These are phyloP conservation scores for Drechslerella stenobrocha DNA, from an alignment of 2,329 filamentous ascomycete species.

Conservation along the genomic window DNA sequence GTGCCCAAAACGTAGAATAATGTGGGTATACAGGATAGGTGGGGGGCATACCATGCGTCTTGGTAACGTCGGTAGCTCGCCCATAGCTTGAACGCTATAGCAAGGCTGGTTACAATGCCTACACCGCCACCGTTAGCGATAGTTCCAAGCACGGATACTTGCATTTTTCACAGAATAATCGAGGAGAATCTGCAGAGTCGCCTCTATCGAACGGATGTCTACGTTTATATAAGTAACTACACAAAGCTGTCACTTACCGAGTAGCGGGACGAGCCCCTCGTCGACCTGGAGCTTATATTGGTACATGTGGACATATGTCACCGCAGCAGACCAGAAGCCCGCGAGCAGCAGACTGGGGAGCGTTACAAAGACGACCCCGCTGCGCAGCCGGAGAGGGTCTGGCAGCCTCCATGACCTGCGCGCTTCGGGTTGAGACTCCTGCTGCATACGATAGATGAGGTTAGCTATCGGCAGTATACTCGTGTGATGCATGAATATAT, in stretches of 20 bases:
- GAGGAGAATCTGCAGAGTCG: too few relatives aligned
- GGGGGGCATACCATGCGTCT: conserved; percentile 42
- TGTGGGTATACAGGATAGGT: not conserved
- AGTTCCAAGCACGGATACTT: too few relatives aligned
- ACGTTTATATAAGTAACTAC: not conserved
- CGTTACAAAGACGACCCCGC: conserved; percentile 34
- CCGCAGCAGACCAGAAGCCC: conserved; percentile 34
- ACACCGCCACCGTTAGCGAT: not conserved
- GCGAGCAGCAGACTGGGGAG: conserved; percentile 33
- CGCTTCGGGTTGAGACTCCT: conserved; percentile 14
- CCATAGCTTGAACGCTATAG: conserved; percentile 42
- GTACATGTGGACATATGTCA: conserved; percentile 41
- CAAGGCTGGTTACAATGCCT: conserved; percentile 37
- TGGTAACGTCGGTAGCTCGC: conserved; percentile 41
- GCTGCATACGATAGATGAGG: not conserved
- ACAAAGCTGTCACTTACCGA: conserved; percentile 19
- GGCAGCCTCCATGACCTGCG: conserved; percentile 25
- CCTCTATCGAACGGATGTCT: too few relatives aligned
- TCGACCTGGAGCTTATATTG: conserved; percentile 44
- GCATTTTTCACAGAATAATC: too few relatives aligned
- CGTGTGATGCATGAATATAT: too few relatives aligned
- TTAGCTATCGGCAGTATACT: too few relatives aligned
- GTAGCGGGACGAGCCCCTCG: conserved; percentile 34
- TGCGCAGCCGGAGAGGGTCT: conserved; percentile 34
- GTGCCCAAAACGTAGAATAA: too few relatives aligned